Evolutionary conservation across 164 flowering plant genomes (phyloP), one percentile per base, ranked within the genome.

Genomic region (Echeveria elegans): DNA sequence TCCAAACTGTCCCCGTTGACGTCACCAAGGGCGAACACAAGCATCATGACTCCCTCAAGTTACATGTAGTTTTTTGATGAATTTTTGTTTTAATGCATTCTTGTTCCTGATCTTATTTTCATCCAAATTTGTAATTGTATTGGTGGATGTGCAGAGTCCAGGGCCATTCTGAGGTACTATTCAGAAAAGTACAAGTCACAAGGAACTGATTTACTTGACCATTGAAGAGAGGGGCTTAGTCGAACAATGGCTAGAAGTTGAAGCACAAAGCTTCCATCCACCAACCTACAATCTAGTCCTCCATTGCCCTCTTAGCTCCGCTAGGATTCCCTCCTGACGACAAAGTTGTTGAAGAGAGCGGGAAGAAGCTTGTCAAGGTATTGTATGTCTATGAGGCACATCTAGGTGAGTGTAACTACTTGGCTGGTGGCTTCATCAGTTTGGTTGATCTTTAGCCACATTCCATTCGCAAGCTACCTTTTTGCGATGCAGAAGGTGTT

Each of bases 371-470:
- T 30, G 38, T 24, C 7, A 45, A 66, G 26, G 68, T 66, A 31
- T 19, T 66, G 68, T 59, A 66, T 47, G 52, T 66, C 26, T 66
- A 66, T 15, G 34, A 66, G 68, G 79, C 77, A 65, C 74, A 79
- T 76, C 85, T 83, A 16, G 69, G 81, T 0, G 71, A 70, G 65
- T 77, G 76, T 77, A 79, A 80, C 58, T 85, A 83, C 76, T 72
- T 85, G 69, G 89, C 83, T 38, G 86, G 87, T n/a, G 85, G 83
- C 53, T 81, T 81, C 74, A 77, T 74, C 52, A 83, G 85, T 74
- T 72, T 85, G n/a, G 87, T 86, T 64, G 89, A 83, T 69, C 79
- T 83, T n/a, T 1, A 68, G 79, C 60, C 83, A 82, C 69, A 72
- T 86, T 5, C 85, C 87, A 1, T 81, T 77, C 69, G 75, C 80